These are phyloP conservation scores for Teunomyces cretensis DNA, from an alignment of 805 yeast genomes.

Conservation along the genomic window DNA sequence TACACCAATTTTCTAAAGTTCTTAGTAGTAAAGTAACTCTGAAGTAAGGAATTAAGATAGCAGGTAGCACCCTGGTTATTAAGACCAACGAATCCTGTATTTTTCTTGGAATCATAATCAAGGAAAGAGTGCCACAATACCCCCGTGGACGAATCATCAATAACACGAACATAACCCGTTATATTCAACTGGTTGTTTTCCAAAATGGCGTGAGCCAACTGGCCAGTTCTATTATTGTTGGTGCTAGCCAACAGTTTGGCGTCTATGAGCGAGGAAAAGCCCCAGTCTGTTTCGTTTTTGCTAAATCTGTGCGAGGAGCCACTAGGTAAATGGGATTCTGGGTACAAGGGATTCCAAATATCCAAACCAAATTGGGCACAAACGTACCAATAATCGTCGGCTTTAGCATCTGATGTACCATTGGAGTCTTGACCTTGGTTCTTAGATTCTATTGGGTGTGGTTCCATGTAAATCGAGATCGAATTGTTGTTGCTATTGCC, in stretches of 20 bases:
- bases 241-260: slow-evolving; percentile 46
- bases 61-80: slow-evolving; percentile 98
- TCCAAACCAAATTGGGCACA: slow-evolving; percentile 90
- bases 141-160: slow-evolving; percentile 87
- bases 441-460: slow-evolving; percentile 44
- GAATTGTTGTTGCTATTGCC: slow-evolving; percentile 58
- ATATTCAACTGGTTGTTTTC: slow-evolving; percentile 62
- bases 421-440: no score
- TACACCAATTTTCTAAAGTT: slow-evolving; percentile 82
- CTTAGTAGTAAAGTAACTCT: slow-evolving; percentile 85
- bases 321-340: slow-evolving; percentile 56
- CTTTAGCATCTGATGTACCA: slow-evolving; percentile 13
- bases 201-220: slow-evolving; percentile 37
- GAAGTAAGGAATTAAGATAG: slow-evolving; percentile 87
- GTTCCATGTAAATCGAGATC: slow-evolving; percentile 79
- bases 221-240: slow-evolving; percentile 12
- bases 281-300: slow-evolving; percentile 88
- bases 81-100: slow-evolving; percentile 89
- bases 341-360: slow-evolving; percentile 77
- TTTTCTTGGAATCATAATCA: slow-evolving; percentile 82
- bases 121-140: slow-evolving; percentile 88
- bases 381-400: slow-evolving; percentile 66
- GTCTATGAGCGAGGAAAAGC: slow-evolving; percentile 78
- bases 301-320: slow-evolving; percentile 78
- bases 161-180: slow-evolving; percentile 71